phyloP scores from a whole-genome alignment of 2,329 filamentous ascomycete species.

The Pseudogymnoascus sp. region DNA sequence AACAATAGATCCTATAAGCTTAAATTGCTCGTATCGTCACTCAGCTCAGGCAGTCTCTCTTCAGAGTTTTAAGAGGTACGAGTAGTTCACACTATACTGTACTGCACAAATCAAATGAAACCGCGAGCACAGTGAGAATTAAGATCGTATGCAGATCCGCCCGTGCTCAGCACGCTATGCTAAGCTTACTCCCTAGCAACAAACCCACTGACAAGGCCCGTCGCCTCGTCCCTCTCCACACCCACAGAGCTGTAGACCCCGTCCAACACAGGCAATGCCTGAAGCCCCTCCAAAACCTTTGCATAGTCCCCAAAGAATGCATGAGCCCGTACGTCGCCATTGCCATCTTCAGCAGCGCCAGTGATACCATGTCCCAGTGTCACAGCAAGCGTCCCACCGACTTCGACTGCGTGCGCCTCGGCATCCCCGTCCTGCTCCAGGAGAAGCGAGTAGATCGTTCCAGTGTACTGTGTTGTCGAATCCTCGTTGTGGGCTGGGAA shows the following conservation, averaged over 20 bases:
- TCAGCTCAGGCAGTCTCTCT: no score
- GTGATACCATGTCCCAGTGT: conserved; percentile 41
- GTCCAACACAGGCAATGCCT: not conserved
- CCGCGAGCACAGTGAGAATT: no score
- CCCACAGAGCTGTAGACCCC: not conserved
- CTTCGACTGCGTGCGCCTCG: conserved; percentile 37
- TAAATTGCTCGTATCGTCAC: no score
- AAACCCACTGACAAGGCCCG: not conserved
- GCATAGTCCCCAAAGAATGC: conserved; percentile 46
- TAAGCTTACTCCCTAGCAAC: not conserved
- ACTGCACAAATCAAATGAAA: no score
- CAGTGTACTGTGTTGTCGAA: conserved; percentile 36
- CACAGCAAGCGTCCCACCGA: conserved; percentile 40
- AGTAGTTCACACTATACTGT: no score
- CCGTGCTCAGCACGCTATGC: not conserved
- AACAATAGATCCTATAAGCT: no score
- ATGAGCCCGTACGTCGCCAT: conserved; percentile 40
- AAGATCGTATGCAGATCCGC: no score
- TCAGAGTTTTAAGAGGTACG: no score
- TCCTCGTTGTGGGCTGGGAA: conserved; percentile 38
- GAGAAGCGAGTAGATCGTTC: conserved; percentile 49
- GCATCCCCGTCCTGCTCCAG: conserved; percentile 38
- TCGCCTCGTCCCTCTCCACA: not conserved
- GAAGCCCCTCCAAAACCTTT: not conserved
- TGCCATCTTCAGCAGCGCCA: conserved; percentile 5